Base-by-base conservation (phyloP, 129 eudicot species). In the Pseudognaphalium luteoalbum region DNA sequence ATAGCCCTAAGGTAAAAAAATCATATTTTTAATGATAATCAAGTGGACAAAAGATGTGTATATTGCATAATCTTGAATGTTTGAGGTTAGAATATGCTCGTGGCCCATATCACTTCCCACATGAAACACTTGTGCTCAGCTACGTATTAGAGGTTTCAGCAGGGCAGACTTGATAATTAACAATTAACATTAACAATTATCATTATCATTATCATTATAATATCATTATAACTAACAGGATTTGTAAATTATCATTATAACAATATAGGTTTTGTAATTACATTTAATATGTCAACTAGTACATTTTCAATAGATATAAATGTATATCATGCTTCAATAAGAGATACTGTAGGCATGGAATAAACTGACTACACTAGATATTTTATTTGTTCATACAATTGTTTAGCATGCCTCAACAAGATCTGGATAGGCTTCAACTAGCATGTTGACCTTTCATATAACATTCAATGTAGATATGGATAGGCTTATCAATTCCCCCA, bases 31-130 rank as follows among this genome's bases (percentile, higher is more conserved):
- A 3, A 61, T 66, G 11, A 76, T 71, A 41, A 61, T 11, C 9
- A 30, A 34, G 68, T 37, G 54, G 66, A 79, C 66, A 44, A n/a
- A 72, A 11, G 1, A 72, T 58, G 35, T 51, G 42, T 50, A 51
- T 29, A 25, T 30, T 28, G 60, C 74, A 70, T 42, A 44, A 47
- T 6, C 51, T 14, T 12, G 75, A 7, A 70, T 44, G 61, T 28
- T 34, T 50, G 62, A 50, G 74, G 61, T 28, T 50, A 25, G 50
- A 32, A 44, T 70, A 21, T 69, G 59, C 44, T 69, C 44, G 73
- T 14, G 21, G 15, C 37, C 37, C 74, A 47, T 7, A 68, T 20
- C n/a, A 42, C 47, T 41, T 41, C 47, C 47, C 39, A 29, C 44
- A 70, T 14, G 41, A 4, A 25, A 70, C 12, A 30, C 30, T 32